These are phyloP conservation scores for Gilbertella persicaria DNA, from an alignment of 371 early-diverging fungal genomes.

Conservation along the genomic window DNA sequence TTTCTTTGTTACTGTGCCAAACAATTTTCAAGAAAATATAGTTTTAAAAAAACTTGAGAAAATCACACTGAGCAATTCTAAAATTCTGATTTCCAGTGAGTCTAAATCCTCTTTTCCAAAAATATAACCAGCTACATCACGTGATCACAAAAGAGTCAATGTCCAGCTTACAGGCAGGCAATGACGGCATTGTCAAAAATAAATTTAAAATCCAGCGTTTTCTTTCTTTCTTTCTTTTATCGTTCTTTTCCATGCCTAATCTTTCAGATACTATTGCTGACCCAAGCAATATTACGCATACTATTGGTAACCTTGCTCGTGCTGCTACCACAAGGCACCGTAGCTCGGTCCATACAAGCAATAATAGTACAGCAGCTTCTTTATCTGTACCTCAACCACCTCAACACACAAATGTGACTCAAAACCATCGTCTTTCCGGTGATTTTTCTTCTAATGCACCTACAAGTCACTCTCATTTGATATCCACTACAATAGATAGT, in stretches of 20 bases:
- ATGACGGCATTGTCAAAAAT: no score
- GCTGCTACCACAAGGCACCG: slow-evolving; percentile 24
- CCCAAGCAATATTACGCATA: slow-evolving; percentile 16
- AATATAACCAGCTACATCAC: no score
- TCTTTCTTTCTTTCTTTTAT: neutral
- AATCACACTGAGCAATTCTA: no score
- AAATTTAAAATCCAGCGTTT: no score
- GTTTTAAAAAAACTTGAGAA: no score
- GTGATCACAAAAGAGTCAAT: no score
- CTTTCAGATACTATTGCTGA: slow-evolving; percentile 9
- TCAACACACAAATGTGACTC: slow-evolving; percentile 25
- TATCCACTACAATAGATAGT: neutral
- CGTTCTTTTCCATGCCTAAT: slow-evolving; percentile 2
- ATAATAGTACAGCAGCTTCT: neutral
- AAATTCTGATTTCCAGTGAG: no score
- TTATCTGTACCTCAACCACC: slow-evolving; percentile 25
- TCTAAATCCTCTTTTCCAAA: no score
- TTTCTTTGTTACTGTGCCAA: no score
- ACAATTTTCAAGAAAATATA: no score
- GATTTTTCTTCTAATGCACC: slow-evolving; percentile 6
- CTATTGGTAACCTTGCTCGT: slow-evolving; percentile 25
- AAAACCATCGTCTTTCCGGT: neutral
- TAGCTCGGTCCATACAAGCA: slow-evolving; percentile 3
- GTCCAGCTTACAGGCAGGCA: no score
- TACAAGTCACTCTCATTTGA: neutral